Percentiles rank a stretch among this genome's conserved stretches.
Evolutionary conservation across 345 rosid genomes (phyloP).

Genomic region (Euphorbia pulcherrima): DNA sequence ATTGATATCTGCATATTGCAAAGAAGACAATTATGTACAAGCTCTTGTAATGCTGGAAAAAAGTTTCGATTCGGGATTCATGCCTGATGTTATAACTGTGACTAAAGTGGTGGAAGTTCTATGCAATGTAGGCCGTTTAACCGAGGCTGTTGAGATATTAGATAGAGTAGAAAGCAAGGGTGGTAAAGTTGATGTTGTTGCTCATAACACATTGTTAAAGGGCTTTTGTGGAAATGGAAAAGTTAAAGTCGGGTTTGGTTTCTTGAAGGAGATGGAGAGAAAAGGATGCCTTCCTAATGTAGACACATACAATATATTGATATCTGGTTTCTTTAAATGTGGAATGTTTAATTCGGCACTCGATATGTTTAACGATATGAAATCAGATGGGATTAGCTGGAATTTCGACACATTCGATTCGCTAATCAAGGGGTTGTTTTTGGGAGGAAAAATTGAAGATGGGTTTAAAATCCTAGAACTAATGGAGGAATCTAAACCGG

Average conservation of each 20-base stretch:
- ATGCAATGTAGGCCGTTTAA: no score
- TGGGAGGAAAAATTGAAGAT: slow-evolving; percentile 46
- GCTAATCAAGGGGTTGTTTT: slow-evolving; percentile 52
- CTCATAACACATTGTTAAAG: slow-evolving; percentile 62
- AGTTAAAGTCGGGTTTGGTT: no score
- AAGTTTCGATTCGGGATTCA: slow-evolving; percentile 54
- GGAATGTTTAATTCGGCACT: slow-evolving; percentile 65
- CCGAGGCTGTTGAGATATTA: no score
- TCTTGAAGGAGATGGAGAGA: no score
- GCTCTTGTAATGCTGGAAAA: slow-evolving; percentile 72
- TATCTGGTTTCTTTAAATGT: no score
- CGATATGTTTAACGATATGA: slow-evolving; percentile 69
- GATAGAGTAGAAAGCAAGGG: slow-evolving; percentile 71
- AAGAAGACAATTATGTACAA: slow-evolving; percentile 60
- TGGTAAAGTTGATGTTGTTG: slow-evolving; percentile 57
- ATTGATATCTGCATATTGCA: slow-evolving; percentile 68
- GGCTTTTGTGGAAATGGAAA: no score
- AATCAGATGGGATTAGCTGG: slow-evolving; percentile 63
- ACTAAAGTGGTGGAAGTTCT: slow-evolving; percentile 78
- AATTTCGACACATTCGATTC: slow-evolving; percentile 55
- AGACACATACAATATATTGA: no score
- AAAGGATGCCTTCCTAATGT: no score
- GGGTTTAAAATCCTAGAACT: slow-evolving; percentile 66
- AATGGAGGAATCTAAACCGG: slow-evolving; percentile 55
- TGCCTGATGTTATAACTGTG: slow-evolving; percentile 61